Base-by-base conservation (phyloP, 495 filamentous ascomycete species). In the Daldinia vernicosa region DNA sequence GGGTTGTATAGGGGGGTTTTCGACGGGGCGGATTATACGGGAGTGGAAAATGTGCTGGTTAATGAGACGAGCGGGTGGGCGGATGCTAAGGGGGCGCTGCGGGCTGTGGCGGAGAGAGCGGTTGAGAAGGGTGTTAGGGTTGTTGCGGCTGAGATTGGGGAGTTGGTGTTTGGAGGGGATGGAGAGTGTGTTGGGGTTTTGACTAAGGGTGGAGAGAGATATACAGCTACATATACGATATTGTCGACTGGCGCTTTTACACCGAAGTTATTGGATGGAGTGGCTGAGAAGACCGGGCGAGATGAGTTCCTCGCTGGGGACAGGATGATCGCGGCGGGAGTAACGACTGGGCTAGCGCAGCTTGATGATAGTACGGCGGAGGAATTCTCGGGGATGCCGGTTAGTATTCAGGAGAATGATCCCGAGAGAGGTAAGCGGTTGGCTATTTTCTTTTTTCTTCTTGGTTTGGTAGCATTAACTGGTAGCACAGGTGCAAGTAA, bases 11-110 rank as follows among this genome's bases (percentile, higher is more conserved):
- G 77, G 4, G 85, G 88, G 0, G 27, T 89, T 8, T 88, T 88
- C 61, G 80, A 80, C 0, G 77, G 84, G 45, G 83, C 86, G 0
- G 82, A 90, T 67, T 89, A 87, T 47, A 79, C 74, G 0, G 85
- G 81, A 4, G 80, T 87, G 0, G 81, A 83, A 60, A 80, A 85
- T 40, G 78, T 81, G 33, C 54, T 79, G 33, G 63, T 87, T 8
- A 90, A 90, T 67, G 76, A 77, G 26, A 81, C 75, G 11, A 86
- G 86, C 78, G 89, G 89, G 0, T 90, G 87, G 86, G 88, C 85
- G 0, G 87, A 85, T n/a, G 89, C 88, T 1, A 86, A 82, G 39
- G 81, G 85, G 50, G 81, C 84, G 14, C 74, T 90, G 43, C 68
- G 76, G 19, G 78, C 76, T 1, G 78, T 84, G 0, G 86, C 84